Percentiles rank a stretch among this genome's conserved stretches.
Evolutionary conservation across 2,329 filamentous ascomycete species (phyloP).

Genomic region (Ramichloridium luteum): DNA sequence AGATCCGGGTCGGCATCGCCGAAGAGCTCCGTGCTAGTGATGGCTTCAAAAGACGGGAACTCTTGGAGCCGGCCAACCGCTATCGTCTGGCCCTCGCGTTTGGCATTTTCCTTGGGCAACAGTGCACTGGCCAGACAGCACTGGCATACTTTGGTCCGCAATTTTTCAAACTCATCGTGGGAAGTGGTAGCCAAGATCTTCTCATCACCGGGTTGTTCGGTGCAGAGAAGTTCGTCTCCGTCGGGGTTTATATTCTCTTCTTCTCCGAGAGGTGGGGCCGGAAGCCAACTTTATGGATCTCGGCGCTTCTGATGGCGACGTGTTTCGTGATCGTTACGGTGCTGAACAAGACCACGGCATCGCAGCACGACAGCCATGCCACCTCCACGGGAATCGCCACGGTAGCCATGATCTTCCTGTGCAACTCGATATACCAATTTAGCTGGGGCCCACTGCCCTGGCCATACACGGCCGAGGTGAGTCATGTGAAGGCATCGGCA

Average conservation of each 20-base stretch:
- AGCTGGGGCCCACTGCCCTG: slow-evolving; percentile 41
- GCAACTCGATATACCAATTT: slow-evolving; percentile 41
- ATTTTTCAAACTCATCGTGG: slow-evolving; percentile 42
- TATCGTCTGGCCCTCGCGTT: slow-evolving; percentile 34
- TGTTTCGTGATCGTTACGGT: slow-evolving; percentile 26
- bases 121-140: slow-evolving; percentile 40
- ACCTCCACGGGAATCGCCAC: slow-evolving; percentile 37
- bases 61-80: slow-evolving; percentile 34
- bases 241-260: slow-evolving; percentile 39
- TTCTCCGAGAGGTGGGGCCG: slow-evolving; percentile 39
- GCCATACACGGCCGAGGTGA: slow-evolving; percentile 34
- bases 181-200: slow-evolving; percentile 33
- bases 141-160: slow-evolving; percentile 45
- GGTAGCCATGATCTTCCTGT: slow-evolving; percentile 44
- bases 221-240: slow-evolving; percentile 40
- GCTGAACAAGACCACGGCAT: slow-evolving; percentile 23
- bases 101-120: slow-evolving; percentile 41
- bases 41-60: slow-evolving; percentile 26
- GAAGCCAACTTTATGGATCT: slow-evolving; percentile 18
- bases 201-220: slow-evolving; percentile 44
- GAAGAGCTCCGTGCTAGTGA: slow-evolving; percentile 33
- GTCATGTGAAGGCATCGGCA: no score
- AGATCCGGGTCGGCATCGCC: slow-evolving; percentile 38
- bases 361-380: slow-evolving; percentile 16
- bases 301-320: slow-evolving; percentile 23